A percentile compares a stretch with the other conserved stretches of the same genome.
Conservation (phyloP, 495 filamentous ascomycete species). For the Xylaria telfairii region DNA sequence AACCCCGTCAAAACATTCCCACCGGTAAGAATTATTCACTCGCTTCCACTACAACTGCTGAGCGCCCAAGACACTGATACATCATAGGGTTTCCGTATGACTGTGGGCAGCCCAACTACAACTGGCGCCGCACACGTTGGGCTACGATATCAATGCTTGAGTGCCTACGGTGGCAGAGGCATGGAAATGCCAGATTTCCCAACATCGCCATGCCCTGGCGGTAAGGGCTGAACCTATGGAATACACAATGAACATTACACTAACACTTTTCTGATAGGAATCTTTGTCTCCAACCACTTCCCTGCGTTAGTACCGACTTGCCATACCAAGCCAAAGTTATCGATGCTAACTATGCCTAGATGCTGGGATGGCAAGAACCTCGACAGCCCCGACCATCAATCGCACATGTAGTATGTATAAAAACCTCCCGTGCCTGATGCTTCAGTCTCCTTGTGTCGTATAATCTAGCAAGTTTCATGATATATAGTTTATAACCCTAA, state of each 20-base stretch:
- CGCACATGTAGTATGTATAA: conserved; percentile 62
- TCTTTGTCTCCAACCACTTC: conserved; percentile 57
- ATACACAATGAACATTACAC: background rate
- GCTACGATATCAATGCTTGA: conserved; percentile 55
- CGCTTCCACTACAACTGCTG: conserved; percentile 32
- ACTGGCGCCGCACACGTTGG: conserved; percentile 40
- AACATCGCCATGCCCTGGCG: conserved; percentile 42
- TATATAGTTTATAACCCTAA: too few species aligned
- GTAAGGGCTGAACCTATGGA: background rate
- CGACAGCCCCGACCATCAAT: conserved; percentile 60
- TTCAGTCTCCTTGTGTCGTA: too few species aligned
- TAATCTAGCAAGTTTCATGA: too few species aligned
- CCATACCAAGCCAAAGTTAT: background rate
- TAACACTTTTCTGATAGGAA: conserved; percentile 21
- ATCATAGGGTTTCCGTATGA: conserved; percentile 61
- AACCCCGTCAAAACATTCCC: conserved; percentile 51
- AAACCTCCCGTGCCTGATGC: too few species aligned
- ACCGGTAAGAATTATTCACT: conserved; percentile 41
- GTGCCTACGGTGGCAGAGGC: conserved; percentile 46
- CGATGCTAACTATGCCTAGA: conserved; percentile 34
- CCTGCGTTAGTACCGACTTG: conserved; percentile 42
- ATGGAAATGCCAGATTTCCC: conserved; percentile 54
- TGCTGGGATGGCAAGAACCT: conserved; percentile 65
- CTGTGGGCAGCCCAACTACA: conserved; percentile 52
- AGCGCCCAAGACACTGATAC: conserved; percentile 18